A percentile compares a stretch with the other conserved stretches of the same genome.
These are phyloP conservation scores for Plicaturopsis crispa DNA, from an alignment of 768 basidiomycete genomes.

Conservation along the genomic window DNA sequence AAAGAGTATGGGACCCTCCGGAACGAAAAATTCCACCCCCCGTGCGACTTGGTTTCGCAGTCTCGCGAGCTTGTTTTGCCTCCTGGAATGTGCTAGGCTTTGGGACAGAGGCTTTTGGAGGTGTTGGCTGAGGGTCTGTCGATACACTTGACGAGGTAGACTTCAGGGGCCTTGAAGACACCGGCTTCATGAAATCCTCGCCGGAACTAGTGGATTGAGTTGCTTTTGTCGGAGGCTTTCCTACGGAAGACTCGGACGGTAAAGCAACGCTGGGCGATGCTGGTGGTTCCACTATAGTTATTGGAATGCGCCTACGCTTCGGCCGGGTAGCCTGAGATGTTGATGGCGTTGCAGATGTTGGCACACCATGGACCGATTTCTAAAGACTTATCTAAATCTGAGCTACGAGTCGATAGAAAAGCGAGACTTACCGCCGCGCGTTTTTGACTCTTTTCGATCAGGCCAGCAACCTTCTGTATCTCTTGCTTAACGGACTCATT, in stretches of 20 bases:
- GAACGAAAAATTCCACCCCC: constrained; percentile 71
- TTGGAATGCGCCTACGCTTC: constrained; percentile 56
- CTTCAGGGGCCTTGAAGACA: constrained; percentile 29
- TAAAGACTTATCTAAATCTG: constrained; percentile 21
- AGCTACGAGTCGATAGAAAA: not conserved
- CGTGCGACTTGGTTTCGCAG: constrained; percentile 33
- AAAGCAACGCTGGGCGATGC: constrained; percentile 5
- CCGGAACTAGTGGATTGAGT: constrained; percentile 2
- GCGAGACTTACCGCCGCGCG: not conserved
- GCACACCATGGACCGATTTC: constrained; percentile 9
- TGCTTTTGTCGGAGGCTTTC: constrained; percentile 1
- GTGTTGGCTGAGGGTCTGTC: constrained; percentile 8
- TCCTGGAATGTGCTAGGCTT: constrained; percentile 33
- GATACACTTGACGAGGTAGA: constrained; percentile 4
- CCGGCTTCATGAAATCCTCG: constrained; percentile 24
- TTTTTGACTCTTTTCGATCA: constrained; percentile 29
- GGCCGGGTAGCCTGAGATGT: constrained; percentile 10
- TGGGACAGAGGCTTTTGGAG: constrained; percentile 3
- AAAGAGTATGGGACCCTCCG: constrained; percentile 53
- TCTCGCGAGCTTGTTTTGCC: constrained; percentile 50
- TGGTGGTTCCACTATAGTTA: constrained; percentile 45
- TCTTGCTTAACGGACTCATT: constrained; percentile 62
- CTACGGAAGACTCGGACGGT: constrained; percentile 4
- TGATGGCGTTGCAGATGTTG: constrained; percentile 7
- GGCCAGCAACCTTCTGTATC: constrained; percentile 38